Evolutionary conservation across 1,284 basidiomycete genomes (phyloP).

Genomic region (Ganoderma resinaceum): DNA sequence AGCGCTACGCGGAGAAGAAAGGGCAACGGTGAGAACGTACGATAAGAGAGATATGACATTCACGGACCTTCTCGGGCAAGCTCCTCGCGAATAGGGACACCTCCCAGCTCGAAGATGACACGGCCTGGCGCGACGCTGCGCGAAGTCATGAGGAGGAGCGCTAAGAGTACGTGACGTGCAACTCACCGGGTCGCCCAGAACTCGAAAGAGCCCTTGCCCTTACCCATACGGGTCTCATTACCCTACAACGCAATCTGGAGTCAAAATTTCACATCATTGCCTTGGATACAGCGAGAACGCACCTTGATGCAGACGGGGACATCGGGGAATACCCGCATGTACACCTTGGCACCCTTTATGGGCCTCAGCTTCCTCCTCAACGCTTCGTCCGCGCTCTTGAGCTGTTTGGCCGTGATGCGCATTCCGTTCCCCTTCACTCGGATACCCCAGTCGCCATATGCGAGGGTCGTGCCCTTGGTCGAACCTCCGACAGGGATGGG

Average conservation of each 20-base stretch:
- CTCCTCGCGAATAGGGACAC: conserved; percentile 82
- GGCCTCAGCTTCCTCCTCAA: conserved; percentile 92
- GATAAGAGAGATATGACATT: neutral
- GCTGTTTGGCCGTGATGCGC: conserved; percentile 91
- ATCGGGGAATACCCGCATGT: conserved; percentile 89
- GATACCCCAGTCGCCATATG: conserved; percentile 90
- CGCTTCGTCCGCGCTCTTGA: conserved; percentile 87
- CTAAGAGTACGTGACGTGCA: conserved; percentile 1
- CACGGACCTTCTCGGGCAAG: conserved; percentile 78
- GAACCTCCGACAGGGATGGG: conserved; percentile 90
- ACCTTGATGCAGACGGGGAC: conserved; percentile 97
- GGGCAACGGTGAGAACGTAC: neutral
- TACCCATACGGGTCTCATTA: conserved; percentile 90
- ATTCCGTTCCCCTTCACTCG: conserved; percentile 86
- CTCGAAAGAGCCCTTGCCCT: conserved; percentile 98
- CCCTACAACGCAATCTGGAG: neutral
- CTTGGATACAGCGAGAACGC: conserved; percentile 27
- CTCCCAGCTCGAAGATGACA: conserved; percentile 95
- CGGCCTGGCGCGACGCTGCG: conserved; percentile 66
- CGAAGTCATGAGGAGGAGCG: neutral
- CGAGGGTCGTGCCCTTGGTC: conserved; percentile 91
- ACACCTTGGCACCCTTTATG: conserved; percentile 91
- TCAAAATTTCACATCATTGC: neutral
- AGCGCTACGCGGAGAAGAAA: conserved; percentile 62
- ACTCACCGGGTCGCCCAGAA: conserved; percentile 94